Evolutionary conservation across 306 rosid genomes (phyloP).

Genomic region (Betula pendula): DNA sequence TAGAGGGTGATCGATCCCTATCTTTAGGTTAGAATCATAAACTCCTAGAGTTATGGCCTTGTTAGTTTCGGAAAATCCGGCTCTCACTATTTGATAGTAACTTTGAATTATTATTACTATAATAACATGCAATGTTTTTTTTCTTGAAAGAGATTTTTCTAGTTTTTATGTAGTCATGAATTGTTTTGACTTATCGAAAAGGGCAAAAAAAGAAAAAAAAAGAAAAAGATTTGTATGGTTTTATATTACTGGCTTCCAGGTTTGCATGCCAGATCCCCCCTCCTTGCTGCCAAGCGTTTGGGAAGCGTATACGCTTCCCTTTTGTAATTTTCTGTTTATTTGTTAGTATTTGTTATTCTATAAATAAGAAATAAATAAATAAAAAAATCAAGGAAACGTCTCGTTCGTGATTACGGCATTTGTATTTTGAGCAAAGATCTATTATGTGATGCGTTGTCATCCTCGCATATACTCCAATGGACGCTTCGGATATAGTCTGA

Average conservation of each 20-base stretch:
- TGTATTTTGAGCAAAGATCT: background rate
- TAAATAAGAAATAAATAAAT: background rate
- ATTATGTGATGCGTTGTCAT: too few relatives aligned
- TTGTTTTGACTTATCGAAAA: background rate
- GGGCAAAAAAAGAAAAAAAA: background rate
- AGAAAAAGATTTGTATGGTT: background rate
- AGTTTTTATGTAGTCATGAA: background rate
- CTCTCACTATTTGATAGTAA: too few relatives aligned
- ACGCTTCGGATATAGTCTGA: too few relatives aligned
- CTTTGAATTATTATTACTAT: too few relatives aligned
- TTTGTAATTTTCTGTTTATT: background rate
- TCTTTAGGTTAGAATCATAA: too few relatives aligned
- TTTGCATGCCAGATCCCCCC: conserved; percentile 3
- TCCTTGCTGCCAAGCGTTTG: background rate
- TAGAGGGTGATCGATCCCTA: too few relatives aligned
- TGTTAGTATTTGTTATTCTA: background rate
- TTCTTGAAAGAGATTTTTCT: background rate
- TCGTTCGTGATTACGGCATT: background rate
- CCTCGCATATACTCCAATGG: too few relatives aligned
- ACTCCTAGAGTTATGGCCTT: too few relatives aligned
- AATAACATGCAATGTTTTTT: too few relatives aligned
- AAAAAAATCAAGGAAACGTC: background rate
- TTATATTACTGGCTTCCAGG: background rate
- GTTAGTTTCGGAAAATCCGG: too few relatives aligned
- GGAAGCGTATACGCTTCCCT: conserved; percentile 23